phyloP scores from a whole-genome alignment of 805 yeast species.

The Yamadazyma kitorensis region DNA sequence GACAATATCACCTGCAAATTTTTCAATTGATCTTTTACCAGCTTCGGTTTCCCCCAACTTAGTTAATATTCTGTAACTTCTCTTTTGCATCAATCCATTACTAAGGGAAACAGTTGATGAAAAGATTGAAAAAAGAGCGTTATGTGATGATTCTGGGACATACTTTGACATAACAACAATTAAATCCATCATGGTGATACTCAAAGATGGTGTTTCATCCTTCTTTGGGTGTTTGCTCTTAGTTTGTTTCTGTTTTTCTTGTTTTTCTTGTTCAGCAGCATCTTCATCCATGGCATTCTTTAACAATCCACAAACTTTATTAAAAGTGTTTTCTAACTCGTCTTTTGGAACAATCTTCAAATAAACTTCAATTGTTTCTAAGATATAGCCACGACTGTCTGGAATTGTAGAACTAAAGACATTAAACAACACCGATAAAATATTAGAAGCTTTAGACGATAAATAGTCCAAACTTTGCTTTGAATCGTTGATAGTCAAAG shows the following conservation, averaged over 20 bases:
- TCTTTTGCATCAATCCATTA: conserved; percentile 77
- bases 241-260: conserved; percentile 9
- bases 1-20: conserved; percentile 58
- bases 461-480: conserved; percentile 58
- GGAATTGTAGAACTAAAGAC: conserved; percentile 88
- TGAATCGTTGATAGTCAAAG: conserved; percentile 58
- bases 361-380: conserved; percentile 83
- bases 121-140: conserved; percentile 76
- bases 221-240: conserved; percentile 6
- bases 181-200: conserved; percentile 88
- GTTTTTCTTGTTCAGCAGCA: conserved; percentile 27
- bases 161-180: conserved; percentile 84
- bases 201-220: conserved; percentile 46
- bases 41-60: conserved; percentile 65
- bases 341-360: conserved; percentile 63
- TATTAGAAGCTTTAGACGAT: conserved; percentile 63
- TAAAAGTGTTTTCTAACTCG: conserved; percentile 73
- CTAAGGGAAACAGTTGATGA: conserved; percentile 55
- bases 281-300: conserved; percentile 71
- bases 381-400: conserved; percentile 76
- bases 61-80: conserved; percentile 78
- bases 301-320: conserved; percentile 78
- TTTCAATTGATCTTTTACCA: conserved; percentile 54
- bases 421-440: conserved; percentile 85
- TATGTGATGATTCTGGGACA: conserved; percentile 67